These are phyloP conservation scores for Hibiscus syriacus DNA, from an alignment of 345 rosid genomes.

Conservation along the genomic window DNA sequence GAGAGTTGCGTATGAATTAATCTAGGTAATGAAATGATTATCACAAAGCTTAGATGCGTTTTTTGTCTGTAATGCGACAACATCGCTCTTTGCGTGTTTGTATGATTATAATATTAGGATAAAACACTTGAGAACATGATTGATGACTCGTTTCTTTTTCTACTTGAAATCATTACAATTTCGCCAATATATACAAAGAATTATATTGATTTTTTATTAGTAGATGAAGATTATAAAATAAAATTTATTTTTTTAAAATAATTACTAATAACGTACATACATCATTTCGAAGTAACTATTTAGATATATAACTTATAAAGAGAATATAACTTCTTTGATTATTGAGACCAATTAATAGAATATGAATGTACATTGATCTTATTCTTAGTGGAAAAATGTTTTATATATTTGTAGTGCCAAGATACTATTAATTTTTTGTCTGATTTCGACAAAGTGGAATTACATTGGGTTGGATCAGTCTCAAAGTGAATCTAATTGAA, in stretches of 20 bases:
- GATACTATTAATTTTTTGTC: constrained; percentile 10
- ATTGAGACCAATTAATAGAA: neutral
- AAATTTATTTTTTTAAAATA: too few relatives aligned
- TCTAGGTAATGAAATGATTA: constrained; percentile 12
- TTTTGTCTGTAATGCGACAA: constrained; percentile 8
- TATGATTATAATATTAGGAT: too few relatives aligned
- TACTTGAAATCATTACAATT: neutral
- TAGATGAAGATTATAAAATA: too few relatives aligned
- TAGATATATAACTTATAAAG: neutral
- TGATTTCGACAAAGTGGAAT: constrained; percentile 23
- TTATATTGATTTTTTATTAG: too few relatives aligned
- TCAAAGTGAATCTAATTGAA: constrained; percentile 20
- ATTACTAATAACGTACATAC: too few relatives aligned
- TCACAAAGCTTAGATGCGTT: constrained; percentile 1
- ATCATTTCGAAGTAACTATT: too few relatives aligned
- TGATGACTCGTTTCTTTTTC: neutral
- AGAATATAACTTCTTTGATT: neutral
- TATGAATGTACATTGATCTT: neutral
- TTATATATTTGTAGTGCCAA: constrained; percentile 5
- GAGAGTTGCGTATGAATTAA: constrained; percentile 17
- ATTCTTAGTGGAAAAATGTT: neutral
- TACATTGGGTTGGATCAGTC: constrained; percentile 14
- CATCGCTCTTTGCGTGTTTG: neutral
- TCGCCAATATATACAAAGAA: neutral
- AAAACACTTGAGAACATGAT: neutral